Evolutionary conservation across 306 rosid genomes (phyloP), one percentile per base, ranked within the genome.

Genomic region (Rosa lucieae): DNA sequence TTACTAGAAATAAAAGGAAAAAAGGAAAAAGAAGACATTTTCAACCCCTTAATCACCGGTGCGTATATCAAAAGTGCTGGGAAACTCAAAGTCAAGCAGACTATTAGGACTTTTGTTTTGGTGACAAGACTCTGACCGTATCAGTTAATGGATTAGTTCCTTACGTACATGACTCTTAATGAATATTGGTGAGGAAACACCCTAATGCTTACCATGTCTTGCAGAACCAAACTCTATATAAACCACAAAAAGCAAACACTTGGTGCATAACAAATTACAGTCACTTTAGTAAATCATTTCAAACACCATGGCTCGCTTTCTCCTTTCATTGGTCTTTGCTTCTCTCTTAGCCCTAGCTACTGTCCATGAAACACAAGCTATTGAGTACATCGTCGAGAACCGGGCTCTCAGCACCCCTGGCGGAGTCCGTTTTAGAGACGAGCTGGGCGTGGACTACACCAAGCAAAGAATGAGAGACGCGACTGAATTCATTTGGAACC

Each of bases 401-500:
- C 70, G 44, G 1, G 70, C 70, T 65, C 44, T 6, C 1, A 65
- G 20, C 46, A 65, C 70, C 5, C 11, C 70, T 7, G 70, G 70
- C 1, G 70, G 70, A 65, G 1, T 65, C n/a, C 70, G 70, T 3
- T 65, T 65, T 37, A 65, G 70, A 35, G 70, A 65, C 44, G 46
- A 65, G 21, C 18, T 65, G 18, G 70, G 70, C 4, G 70, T 65
- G 70, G 70, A 66, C 39, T 66, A 66, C 70, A 35, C 70, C 70
- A 66, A 66, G 47, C 70, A 66, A 66, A 66, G 5, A 66, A 66
- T 66, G 70, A 66, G 70, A 37, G 70, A 35, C 70, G 70, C 87
- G 21, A 37, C 86, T 0, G 40, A 82, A 0, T 89, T 87, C 80
- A 82, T 84, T 20, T 82, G 77, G 75, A 78, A 49, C 2, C 15